phyloP scores from a whole-genome alignment of 2,329 filamentous ascomycete genomes.

The Hansfordia pulvinata region DNA sequence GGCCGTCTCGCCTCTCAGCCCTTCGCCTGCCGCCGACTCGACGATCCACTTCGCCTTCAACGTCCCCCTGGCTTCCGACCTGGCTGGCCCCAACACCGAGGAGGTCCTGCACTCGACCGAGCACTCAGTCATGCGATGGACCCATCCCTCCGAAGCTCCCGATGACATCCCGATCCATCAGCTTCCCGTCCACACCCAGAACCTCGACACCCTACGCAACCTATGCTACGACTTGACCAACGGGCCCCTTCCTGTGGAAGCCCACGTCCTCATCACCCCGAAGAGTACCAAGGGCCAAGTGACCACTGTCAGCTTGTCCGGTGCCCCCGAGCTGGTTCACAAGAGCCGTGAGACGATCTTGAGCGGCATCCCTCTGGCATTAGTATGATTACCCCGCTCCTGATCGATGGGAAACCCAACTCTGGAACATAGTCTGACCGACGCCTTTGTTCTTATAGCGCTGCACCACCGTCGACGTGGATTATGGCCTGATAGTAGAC shows the following conservation, averaged over 20 bases:
- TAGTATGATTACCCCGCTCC: constrained; percentile 48
- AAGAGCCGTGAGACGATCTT: constrained; percentile 81
- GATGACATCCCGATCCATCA: constrained; percentile 78
- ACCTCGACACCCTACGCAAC: constrained; percentile 65
- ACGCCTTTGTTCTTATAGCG: constrained; percentile 59
- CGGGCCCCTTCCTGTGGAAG: constrained; percentile 58
- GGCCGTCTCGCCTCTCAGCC: constrained; percentile 40
- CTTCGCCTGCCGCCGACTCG: constrained; percentile 58
- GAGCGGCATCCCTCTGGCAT: constrained; percentile 80
- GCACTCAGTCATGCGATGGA: constrained; percentile 83
- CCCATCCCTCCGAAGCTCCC: constrained; percentile 74
- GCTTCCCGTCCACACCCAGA: constrained; percentile 81
- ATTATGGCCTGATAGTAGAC: constrained; percentile 81
- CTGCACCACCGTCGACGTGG: constrained; percentile 86
- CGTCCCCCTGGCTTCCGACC: constrained; percentile 85
- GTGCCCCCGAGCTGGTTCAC: constrained; percentile 74
- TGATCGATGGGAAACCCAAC: no score
- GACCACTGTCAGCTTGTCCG: constrained; percentile 84
- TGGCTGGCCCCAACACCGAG: constrained; percentile 83
- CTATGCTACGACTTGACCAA: constrained; percentile 75
- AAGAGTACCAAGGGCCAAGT: constrained; percentile 56
- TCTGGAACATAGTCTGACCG: no score
- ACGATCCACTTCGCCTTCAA: constrained; percentile 94
- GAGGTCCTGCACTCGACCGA: constrained; percentile 88
- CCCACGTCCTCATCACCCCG: constrained; percentile 70